phyloP scores from a whole-genome alignment of 768 basidiomycete genomes.

The Sarcodon sp. region DNA sequence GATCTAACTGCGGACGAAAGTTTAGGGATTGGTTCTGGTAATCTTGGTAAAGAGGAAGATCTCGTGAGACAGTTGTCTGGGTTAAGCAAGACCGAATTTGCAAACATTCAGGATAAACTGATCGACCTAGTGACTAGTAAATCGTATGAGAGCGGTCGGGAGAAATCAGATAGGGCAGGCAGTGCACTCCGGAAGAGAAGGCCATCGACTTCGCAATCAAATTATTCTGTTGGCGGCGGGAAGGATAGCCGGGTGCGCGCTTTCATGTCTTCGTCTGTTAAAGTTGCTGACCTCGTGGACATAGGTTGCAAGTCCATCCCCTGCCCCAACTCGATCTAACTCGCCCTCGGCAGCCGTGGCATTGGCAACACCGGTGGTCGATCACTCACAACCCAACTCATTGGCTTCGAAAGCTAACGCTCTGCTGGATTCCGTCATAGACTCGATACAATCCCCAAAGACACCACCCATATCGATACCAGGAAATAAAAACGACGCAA shows the following conservation, averaged over 20 bases:
- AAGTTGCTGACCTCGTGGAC: conserved; percentile 5
- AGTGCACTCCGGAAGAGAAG: conserved; percentile 52
- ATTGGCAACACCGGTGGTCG: background rate
- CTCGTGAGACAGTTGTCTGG: conserved; percentile 54
- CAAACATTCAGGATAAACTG: conserved; percentile 64
- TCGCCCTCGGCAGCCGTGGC: conserved; percentile 11
- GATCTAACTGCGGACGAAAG: conserved; percentile 38
- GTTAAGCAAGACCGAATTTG: conserved; percentile 56
- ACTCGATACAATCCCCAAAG: conserved; percentile 33
- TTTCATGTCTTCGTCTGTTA: background rate
- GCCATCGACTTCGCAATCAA: conserved; percentile 77
- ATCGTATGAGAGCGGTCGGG: conserved; percentile 19
- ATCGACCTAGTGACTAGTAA: conserved; percentile 50
- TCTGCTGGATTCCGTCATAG: conserved; percentile 49
- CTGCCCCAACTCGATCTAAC: conserved; percentile 22
- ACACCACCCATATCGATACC: conserved; percentile 1
- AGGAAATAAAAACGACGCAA: conserved; percentile 13
- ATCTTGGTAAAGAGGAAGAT: conserved; percentile 43
- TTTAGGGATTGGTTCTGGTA: background rate
- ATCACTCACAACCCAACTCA: conserved; percentile 12
- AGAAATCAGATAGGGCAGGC: background rate
- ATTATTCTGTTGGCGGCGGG: conserved; percentile 42
- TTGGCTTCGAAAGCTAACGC: conserved; percentile 44
- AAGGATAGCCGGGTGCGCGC: conserved; percentile 27
- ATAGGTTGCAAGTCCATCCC: conserved; percentile 51